Evolutionary conservation across 1,284 basidiomycete genomes (phyloP).

Genomic region (Sanghuangporus baumii): DNA sequence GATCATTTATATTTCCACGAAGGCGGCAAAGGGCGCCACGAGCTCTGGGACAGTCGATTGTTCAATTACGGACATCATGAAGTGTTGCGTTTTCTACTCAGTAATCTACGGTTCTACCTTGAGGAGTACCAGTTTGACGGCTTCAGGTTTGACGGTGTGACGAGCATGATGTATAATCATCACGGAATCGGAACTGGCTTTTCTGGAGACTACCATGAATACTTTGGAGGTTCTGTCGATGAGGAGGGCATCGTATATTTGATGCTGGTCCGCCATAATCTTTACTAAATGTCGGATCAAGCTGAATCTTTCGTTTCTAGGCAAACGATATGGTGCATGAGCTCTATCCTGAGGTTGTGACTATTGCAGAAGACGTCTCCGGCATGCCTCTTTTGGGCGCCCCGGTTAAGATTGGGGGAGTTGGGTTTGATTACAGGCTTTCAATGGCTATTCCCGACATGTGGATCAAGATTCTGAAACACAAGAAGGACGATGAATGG

Average conservation of each 20-base stretch:
- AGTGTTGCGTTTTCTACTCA: conserved; percentile 90
- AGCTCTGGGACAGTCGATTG: conserved; percentile 93
- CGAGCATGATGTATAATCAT: conserved; percentile 98
- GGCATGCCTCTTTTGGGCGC: conserved; percentile 95
- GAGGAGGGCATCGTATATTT: conserved; percentile 90
- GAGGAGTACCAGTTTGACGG: conserved; percentile 96
- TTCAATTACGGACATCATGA: conserved; percentile 97
- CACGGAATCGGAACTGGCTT: conserved; percentile 98
- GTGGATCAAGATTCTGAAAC: conserved; percentile 99
- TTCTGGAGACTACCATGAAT: conserved; percentile 97
- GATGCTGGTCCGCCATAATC: conserved; percentile 62
- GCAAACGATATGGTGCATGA: conserved; percentile 89
- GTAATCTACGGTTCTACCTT: conserved; percentile 93
- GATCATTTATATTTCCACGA: conserved; percentile 98
- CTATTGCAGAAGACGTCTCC: conserved; percentile 96
- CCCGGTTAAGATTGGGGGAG: conserved; percentile 76
- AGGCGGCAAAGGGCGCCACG: conserved; percentile 85
- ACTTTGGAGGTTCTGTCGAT: conserved; percentile 86
- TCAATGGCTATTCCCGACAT: conserved; percentile 99
- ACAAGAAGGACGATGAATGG: conserved; percentile 86
- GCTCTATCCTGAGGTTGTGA: conserved; percentile 76
- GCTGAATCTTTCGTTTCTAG: conserved; percentile 36
- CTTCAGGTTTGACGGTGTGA: conserved; percentile 97
- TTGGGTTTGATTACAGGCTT: conserved; percentile 96
- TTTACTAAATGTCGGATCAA: conserved; percentile 6